These are phyloP conservation scores for Pichia gijzeniarum DNA, from an alignment of 805 yeast genomes.

Conservation along the genomic window DNA sequence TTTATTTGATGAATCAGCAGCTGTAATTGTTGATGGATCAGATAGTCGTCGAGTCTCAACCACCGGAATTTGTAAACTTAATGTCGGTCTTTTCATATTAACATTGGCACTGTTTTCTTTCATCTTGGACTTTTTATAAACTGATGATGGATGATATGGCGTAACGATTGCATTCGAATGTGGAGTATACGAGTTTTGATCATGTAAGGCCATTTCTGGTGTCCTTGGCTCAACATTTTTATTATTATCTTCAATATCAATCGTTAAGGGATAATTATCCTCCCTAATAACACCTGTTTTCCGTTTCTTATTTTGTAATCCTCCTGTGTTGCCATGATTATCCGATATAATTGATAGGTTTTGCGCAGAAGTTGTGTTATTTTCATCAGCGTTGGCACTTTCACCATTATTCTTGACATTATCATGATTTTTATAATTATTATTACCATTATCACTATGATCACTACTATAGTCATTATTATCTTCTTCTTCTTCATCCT, in stretches of 20 bases:
- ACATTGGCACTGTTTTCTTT: background rate
- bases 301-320: no score
- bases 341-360: no score
- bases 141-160: slow-evolving; percentile 6
- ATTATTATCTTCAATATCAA: no score
- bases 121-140: background rate
- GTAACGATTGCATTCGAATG: slow-evolving; percentile 2
- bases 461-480: slow-evolving; percentile 5
- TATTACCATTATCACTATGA: slow-evolving; percentile 4
- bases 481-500: slow-evolving; percentile 7
- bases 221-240: background rate
- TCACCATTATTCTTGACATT: background rate
- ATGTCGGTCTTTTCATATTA: slow-evolving; percentile 41
- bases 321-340: no score
- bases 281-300: background rate
- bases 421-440: background rate
- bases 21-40: slow-evolving; percentile 23
- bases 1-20: slow-evolving; percentile 9
- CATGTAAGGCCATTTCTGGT: background rate
- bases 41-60: slow-evolving; percentile 30
- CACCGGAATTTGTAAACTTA: slow-evolving; percentile 61
- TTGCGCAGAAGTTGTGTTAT: no score
- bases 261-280: no score
- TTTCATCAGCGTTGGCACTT: background rate
- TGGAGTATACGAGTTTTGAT: background rate